These are phyloP conservation scores for Rhynchosporium secalis DNA, from an alignment of 2,329 filamentous ascomycete species.

Conservation along the genomic window DNA sequence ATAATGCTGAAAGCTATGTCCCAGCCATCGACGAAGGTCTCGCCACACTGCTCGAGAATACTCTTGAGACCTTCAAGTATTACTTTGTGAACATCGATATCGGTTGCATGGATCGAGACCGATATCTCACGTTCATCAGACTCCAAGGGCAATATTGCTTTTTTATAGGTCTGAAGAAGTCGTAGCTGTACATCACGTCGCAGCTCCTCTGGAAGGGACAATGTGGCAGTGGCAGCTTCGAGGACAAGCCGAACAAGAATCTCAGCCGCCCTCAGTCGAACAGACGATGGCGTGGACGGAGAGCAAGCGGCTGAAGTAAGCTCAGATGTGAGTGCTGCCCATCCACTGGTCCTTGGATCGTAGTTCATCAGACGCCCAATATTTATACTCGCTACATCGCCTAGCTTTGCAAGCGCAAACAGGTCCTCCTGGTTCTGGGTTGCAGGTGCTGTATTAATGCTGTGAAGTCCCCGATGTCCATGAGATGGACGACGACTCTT, in stretches of 20 bases:
- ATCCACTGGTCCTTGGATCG: constrained; percentile 69
- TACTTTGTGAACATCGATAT: constrained; percentile 78
- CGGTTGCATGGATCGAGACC: constrained; percentile 60
- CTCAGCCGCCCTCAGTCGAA: constrained; percentile 62
- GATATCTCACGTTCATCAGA: constrained; percentile 52
- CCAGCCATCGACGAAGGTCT: constrained; percentile 82
- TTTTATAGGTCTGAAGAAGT: constrained; percentile 65
- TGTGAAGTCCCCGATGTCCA: constrained; percentile 43
- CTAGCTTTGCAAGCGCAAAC: constrained; percentile 71
- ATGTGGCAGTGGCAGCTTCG: constrained; percentile 58
- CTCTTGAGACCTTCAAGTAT: constrained; percentile 77
- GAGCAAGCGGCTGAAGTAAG: constrained; percentile 54
- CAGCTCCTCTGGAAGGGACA: constrained; percentile 50
- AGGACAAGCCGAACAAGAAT: constrained; percentile 60
- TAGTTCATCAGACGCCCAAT: constrained; percentile 71
- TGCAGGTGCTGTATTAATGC: constrained; percentile 48
- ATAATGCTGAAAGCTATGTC: constrained; percentile 82
- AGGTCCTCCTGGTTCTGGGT: constrained; percentile 61
- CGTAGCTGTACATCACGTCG: constrained; percentile 68
- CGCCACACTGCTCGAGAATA: constrained; percentile 85
- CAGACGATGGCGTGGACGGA: constrained; percentile 49
- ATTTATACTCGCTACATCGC: constrained; percentile 72
- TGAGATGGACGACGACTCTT: constrained; percentile 32
- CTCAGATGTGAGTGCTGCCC: constrained; percentile 64
- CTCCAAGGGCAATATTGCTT: constrained; percentile 60